Percentiles rank a stretch among this genome's conserved stretches.
These are phyloP conservation scores for Rhododendron simsii DNA, from an alignment of 148 eudicot genomes.

Conservation along the genomic window DNA sequence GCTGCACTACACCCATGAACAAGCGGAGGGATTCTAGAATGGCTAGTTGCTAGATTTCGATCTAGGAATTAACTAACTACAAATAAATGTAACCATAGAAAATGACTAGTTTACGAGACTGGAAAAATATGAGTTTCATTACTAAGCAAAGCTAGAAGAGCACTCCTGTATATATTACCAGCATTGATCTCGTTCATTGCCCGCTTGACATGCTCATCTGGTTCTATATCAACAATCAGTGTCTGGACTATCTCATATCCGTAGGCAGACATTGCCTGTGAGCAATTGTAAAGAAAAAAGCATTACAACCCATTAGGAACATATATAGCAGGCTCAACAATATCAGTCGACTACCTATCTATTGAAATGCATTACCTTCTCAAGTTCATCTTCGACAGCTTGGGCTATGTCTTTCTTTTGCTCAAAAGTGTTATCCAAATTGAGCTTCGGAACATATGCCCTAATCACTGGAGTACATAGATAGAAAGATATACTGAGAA, in stretches of 20 bases:
- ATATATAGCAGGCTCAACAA: background rate
- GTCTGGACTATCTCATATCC: conserved; percentile 73
- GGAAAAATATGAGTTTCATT: background rate
- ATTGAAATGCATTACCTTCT: conserved; percentile 13
- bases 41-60: background rate
- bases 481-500: background rate
- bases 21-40: background rate
- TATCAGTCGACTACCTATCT: background rate
- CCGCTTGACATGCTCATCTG: conserved; percentile 66
- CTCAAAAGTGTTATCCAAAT: conserved; percentile 20
- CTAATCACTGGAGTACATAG: conserved; percentile 9
- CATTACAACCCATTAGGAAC: background rate
- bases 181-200: conserved; percentile 87
- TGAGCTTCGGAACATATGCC: conserved; percentile 21
- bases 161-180: background rate
- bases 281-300: background rate
- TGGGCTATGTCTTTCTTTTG: conserved; percentile 22
- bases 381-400: conserved; percentile 23
- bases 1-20: background rate
- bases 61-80: background rate
- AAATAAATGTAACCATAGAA: background rate
- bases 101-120: background rate
- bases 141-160: background rate
- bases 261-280: conserved; percentile 67
- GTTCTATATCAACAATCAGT: conserved; percentile 71